Evolutionary conservation across 2,329 filamentous ascomycete genomes (phyloP).

Genomic region (Mollisia scopiformis): DNA sequence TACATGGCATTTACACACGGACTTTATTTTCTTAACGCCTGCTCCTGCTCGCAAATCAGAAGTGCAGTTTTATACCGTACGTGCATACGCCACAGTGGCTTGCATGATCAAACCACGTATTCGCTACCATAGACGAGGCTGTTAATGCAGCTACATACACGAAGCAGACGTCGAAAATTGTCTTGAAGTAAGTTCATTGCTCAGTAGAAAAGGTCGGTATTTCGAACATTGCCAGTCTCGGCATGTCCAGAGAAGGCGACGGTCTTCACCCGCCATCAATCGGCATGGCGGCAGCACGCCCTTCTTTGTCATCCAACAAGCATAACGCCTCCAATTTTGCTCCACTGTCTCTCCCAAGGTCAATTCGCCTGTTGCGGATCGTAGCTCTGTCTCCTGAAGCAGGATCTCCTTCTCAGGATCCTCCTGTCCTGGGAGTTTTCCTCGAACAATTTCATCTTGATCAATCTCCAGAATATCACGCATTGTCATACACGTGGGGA

Average conservation of each 20-base stretch:
- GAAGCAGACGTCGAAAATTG: not conserved
- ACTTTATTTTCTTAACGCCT: not conserved
- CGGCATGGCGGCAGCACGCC: not conserved
- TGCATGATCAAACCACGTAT: not conserved
- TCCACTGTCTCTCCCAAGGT: not conserved
- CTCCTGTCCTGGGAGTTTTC: not conserved
- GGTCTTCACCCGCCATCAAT: no score
- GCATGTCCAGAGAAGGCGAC: no score
- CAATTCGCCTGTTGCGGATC: not conserved
- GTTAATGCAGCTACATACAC: not conserved
- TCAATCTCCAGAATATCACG: not conserved
- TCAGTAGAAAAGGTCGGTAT: not conserved
- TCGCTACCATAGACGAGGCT: not conserved
- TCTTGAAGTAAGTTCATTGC: not conserved
- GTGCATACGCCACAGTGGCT: not conserved
- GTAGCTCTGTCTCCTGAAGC: not conserved
- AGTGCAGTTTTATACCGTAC: not conserved
- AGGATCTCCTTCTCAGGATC: not conserved
- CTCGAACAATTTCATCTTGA: not conserved
- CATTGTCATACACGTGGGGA: constrained; percentile 2
- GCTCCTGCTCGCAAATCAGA: not conserved
- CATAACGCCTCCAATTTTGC: not conserved
- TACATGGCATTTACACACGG: not conserved
- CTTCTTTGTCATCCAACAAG: not conserved
- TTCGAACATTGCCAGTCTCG: no score